phyloP scores from a whole-genome alignment of 2,329 filamentous ascomycete species.

The Xylaria digitata region DNA sequence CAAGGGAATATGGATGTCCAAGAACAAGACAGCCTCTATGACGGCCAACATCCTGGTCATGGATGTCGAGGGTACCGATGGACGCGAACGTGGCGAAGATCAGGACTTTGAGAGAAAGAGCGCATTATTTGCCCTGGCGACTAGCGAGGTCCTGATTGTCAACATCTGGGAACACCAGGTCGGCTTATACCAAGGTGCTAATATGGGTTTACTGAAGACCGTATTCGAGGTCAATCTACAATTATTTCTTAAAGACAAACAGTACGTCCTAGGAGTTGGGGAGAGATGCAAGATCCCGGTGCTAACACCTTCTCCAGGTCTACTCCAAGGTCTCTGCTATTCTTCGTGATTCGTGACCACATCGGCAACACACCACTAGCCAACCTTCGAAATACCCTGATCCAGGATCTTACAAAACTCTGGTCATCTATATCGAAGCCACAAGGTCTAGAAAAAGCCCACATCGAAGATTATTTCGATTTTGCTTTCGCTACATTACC shows the following conservation, averaged over 20 bases:
- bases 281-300: conserved; percentile 8
- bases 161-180: conserved; percentile 99
- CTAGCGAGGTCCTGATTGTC: conserved; percentile 96
- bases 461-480: conserved; percentile 97
- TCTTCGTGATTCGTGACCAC: conserved; percentile 99
- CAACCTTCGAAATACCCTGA: conserved; percentile 89
- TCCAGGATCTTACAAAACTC: conserved; percentile 90
- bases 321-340: conserved; percentile 88
- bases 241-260: conserved; percentile 94
- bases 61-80: conserved; percentile 98
- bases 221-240: conserved; percentile 99
- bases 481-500: conserved; percentile 96
- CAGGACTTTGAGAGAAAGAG: conserved; percentile 99
- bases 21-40: conserved; percentile 87
- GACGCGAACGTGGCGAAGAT: conserved; percentile 94
- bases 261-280: conserved; percentile 65
- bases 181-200: conserved; percentile 95
- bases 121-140: conserved; percentile 94
- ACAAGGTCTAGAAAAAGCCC: conserved; percentile 84
- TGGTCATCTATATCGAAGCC: conserved; percentile 96
- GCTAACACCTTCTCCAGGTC: conserved; percentile 65
- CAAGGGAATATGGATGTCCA: conserved; percentile 99
- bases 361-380: conserved; percentile 89
- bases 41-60: conserved; percentile 98
- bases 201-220: conserved; percentile 98